These are phyloP conservation scores for Lentinus tigrinus DNA, from an alignment of 768 basidiomycete species.

Conservation along the genomic window DNA sequence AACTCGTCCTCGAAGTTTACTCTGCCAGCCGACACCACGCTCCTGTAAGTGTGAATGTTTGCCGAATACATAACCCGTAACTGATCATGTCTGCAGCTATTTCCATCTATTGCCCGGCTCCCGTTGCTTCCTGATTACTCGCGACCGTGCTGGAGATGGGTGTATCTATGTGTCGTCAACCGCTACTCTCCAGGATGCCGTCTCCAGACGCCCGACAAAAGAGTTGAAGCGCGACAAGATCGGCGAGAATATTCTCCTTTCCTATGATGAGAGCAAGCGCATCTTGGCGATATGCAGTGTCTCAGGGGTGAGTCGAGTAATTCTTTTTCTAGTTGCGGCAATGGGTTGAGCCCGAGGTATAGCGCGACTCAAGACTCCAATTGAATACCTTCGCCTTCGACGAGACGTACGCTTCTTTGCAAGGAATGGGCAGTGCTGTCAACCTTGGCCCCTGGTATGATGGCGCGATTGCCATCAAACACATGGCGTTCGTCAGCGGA, in stretches of 20 bases:
- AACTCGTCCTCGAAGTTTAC: conserved; percentile 21
- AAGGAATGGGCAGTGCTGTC: conserved; percentile 40
- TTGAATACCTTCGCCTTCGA: conserved; percentile 50
- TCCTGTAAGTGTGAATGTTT: conserved; percentile 31
- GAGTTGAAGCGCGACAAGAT: conserved; percentile 44
- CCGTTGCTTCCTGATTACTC: conserved; percentile 42
- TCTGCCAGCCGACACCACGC: conserved; percentile 26
- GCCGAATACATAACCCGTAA: neutral
- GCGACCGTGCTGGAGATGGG: conserved; percentile 34
- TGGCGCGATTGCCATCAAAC: conserved; percentile 27
- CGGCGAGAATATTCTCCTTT: conserved; percentile 42
- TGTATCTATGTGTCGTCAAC: conserved; percentile 40
- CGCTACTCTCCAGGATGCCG: conserved; percentile 30
- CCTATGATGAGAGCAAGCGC: conserved; percentile 53
- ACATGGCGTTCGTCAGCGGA: conserved; percentile 45
- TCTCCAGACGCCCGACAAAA: conserved; percentile 29
- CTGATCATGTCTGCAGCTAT: conserved; percentile 23
- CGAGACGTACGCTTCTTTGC: conserved; percentile 41
- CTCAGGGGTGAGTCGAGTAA: conserved; percentile 31
- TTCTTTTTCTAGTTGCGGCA: neutral
- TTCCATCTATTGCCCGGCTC: conserved; percentile 41
- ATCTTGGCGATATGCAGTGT: conserved; percentile 44
- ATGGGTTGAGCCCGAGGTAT: neutral
- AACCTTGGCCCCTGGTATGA: conserved; percentile 46
- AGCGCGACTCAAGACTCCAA: conserved; percentile 20